Evolutionary conservation across 75 land plant species (phyloP).

Genomic region (Chamaecyparis obtusa): DNA sequence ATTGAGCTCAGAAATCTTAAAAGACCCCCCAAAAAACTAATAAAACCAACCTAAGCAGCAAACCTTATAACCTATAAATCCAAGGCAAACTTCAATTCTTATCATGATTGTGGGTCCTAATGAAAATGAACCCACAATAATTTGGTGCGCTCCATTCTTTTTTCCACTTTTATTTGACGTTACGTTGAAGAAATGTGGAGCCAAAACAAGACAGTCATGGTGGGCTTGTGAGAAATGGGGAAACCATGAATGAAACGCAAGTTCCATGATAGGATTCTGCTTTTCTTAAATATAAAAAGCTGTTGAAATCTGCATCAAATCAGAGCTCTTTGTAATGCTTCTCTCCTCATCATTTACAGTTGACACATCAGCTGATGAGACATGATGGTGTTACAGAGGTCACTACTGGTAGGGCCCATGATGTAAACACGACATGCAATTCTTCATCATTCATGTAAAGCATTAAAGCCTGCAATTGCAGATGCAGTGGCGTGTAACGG

Average conservation of each 20-base stretch:
- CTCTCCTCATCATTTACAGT: background rate
- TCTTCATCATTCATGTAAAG: background rate
- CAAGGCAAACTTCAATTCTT: background rate
- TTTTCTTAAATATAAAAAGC: background rate
- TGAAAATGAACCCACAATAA: background rate
- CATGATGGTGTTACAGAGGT: background rate
- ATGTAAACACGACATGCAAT: background rate
- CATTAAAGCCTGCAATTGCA: background rate
- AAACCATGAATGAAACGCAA: background rate
- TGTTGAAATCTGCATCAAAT: background rate
- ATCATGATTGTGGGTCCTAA: background rate
- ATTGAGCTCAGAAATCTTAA: background rate
- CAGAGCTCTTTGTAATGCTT: background rate
- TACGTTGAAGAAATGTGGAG: background rate
- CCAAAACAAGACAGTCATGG: background rate
- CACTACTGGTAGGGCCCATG: background rate
- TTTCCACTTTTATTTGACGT: background rate
- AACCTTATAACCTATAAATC: background rate
- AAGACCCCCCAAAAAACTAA: background rate
- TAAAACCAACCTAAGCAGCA: background rate
- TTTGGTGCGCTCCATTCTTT: background rate
- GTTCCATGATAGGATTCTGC: constrained; percentile 1
- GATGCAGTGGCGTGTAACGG: background rate
- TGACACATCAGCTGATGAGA: background rate
- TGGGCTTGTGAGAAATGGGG: background rate